A percentile compares a stretch with the other conserved stretches of the same genome.
Evolutionary conservation across 1,284 basidiomycete species (phyloP).

Genomic region (Austroboletus niveus): DNA sequence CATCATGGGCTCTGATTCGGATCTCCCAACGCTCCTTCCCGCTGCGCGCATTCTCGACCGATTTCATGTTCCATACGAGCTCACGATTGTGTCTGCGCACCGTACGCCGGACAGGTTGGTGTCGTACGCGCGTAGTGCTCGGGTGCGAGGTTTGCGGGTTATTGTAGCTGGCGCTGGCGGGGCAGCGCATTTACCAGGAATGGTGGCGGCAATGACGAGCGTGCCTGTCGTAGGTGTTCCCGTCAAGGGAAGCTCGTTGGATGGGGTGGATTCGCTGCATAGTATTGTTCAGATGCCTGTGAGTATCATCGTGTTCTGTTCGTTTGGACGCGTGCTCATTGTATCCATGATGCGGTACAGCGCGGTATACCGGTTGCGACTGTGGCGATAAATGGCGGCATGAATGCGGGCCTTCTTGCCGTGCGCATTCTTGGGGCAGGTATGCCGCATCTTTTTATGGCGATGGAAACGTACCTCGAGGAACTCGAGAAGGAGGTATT

Average conservation of each 20-base stretch:
- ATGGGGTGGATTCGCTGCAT: slow-evolving; percentile 95
- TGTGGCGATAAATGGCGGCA: slow-evolving; percentile 95
- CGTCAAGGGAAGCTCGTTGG: slow-evolving; percentile 91
- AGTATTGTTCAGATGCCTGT: slow-evolving; percentile 99
- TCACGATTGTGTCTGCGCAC: slow-evolving; percentile 96
- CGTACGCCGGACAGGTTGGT: slow-evolving; percentile 89
- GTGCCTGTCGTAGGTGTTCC: slow-evolving; percentile 97
- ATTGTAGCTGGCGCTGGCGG: slow-evolving; percentile 97
- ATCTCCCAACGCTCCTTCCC: slow-evolving; percentile 89
- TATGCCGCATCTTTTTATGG: slow-evolving; percentile 62
- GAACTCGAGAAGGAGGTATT: slow-evolving; percentile 82
- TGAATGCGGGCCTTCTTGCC: slow-evolving; percentile 91
- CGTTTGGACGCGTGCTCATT: neutral
- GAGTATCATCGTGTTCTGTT: slow-evolving; percentile 32
- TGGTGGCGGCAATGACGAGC: slow-evolving; percentile 94
- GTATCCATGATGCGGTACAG: slow-evolving; percentile 38
- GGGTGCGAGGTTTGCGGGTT: slow-evolving; percentile 69
- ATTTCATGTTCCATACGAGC: slow-evolving; percentile 87
- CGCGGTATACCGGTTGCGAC: slow-evolving; percentile 97
- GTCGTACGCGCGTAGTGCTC: slow-evolving; percentile 79
- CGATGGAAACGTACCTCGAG: slow-evolving; percentile 78
- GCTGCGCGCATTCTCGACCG: slow-evolving; percentile 83
- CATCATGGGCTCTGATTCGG: slow-evolving; percentile 99
- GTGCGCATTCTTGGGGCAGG: slow-evolving; percentile 83
- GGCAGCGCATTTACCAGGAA: slow-evolving; percentile 96